A percentile compares a stretch with the other conserved stretches of the same genome.
phyloP scores from a whole-genome alignment of 495 filamentous ascomycete genomes.

The Staphylotrichum longicolle region DNA sequence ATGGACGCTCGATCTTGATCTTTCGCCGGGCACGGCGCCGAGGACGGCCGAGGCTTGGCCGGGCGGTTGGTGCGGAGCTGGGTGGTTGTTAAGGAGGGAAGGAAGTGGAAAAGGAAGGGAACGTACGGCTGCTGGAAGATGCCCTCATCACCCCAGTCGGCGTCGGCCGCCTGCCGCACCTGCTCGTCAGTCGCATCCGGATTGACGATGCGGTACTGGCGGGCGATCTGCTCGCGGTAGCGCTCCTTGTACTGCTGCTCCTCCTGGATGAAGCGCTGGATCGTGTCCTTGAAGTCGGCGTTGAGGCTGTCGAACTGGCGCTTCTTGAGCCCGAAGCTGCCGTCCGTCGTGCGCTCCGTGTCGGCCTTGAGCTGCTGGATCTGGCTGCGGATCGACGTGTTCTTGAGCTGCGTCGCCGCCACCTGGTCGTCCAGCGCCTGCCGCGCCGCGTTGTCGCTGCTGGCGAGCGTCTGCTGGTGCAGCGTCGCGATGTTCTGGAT shows the following conservation, averaged over 20 bases:
- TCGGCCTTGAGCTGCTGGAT: slow-evolving; percentile 67
- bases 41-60: slow-evolving; percentile 65
- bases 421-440: slow-evolving; percentile 58
- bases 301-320: slow-evolving; percentile 64
- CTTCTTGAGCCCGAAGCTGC: slow-evolving; percentile 54
- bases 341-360: slow-evolving; percentile 54
- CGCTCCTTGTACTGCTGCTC: slow-evolving; percentile 62
- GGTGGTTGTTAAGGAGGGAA: background rate
- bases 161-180: slow-evolving; percentile 59
- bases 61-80: slow-evolving; percentile 68
- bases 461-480: slow-evolving; percentile 59
- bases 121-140: slow-evolving; percentile 75
- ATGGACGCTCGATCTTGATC: slow-evolving; percentile 70
- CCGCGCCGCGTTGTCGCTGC: slow-evolving; percentile 48
- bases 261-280: slow-evolving; percentile 62
- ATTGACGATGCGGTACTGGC: slow-evolving; percentile 75
- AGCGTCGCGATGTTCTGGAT: slow-evolving; percentile 57
- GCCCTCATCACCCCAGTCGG: slow-evolving; percentile 70
- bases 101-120: background rate
- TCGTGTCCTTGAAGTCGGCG: slow-evolving; percentile 59
- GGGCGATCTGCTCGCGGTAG: slow-evolving; percentile 67
- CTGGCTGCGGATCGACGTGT: slow-evolving; percentile 63
- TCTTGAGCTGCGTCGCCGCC: slow-evolving; percentile 62
- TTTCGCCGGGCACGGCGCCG: too few species aligned
- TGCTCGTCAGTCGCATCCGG: slow-evolving; percentile 65